Evolutionary conservation across 345 rosid species (phyloP).

Genomic region (Erucastrum elatum): DNA sequence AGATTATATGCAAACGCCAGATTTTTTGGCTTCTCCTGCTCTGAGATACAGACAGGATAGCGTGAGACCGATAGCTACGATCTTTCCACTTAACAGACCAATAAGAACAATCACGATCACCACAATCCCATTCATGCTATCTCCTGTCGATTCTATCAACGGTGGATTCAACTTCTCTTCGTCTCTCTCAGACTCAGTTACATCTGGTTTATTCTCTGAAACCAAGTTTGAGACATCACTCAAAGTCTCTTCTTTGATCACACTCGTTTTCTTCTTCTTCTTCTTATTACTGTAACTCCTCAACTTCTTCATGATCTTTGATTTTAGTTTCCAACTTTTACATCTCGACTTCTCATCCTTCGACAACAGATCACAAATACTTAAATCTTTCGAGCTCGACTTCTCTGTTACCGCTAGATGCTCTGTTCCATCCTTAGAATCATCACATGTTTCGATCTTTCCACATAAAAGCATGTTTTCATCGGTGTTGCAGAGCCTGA

Average conservation of each 20-base stretch:
- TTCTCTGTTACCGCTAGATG: not conserved
- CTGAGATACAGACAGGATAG: conserved; percentile 43
- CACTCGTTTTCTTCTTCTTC: conserved; percentile 25
- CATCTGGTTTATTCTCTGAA: conserved; percentile 11
- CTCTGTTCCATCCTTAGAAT: conserved; percentile 16
- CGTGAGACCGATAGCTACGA: conserved; percentile 52
- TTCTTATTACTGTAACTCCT: conserved; percentile 36
- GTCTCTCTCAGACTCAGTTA: not conserved
- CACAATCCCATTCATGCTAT: conserved; percentile 35
- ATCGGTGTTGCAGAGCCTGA: conserved; percentile 27
- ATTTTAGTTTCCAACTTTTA: conserved; percentile 41
- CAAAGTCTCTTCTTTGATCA: conserved; percentile 13
- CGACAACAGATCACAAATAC: conserved; percentile 23
- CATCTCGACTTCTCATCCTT: conserved; percentile 27
- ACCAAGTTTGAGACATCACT: conserved; percentile 24
- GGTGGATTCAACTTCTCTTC: not conserved
- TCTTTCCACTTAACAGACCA: conserved; percentile 59
- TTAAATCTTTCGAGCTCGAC: not conserved
- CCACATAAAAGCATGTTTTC: not conserved
- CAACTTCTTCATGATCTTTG: conserved; percentile 55
- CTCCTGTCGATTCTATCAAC: conserved; percentile 26
- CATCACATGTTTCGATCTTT: not conserved
- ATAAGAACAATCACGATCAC: conserved; percentile 51
- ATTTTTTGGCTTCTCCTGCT: conserved; percentile 18
- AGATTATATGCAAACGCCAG: conserved; percentile 3